Evolutionary conservation across 257 asterid genomes (phyloP).

Genomic region (Coffea canephora): DNA sequence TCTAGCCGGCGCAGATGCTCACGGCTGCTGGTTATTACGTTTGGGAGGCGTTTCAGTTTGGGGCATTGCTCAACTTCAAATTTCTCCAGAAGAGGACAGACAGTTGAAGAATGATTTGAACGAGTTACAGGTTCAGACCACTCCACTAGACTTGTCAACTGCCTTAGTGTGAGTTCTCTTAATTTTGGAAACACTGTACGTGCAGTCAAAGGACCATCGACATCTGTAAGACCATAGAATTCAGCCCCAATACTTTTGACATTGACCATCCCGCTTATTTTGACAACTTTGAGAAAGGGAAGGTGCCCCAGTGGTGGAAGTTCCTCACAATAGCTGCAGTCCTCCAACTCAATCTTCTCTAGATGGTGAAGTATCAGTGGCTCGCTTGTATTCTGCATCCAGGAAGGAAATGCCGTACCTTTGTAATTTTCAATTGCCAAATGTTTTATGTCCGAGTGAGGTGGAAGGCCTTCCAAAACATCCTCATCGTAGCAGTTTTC

Average conservation of each 20-base stretch:
- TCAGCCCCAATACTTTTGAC: not conserved
- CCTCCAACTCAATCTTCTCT: not conserved
- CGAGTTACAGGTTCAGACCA: slow-evolving; percentile 6
- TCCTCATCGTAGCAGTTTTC: not conserved
- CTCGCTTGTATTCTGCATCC: slow-evolving; percentile 7
- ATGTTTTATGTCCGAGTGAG: slow-evolving; percentile 20
- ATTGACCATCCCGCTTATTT: not conserved
- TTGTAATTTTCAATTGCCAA: not conserved
- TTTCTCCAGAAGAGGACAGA: not conserved
- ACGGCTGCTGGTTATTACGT: not conserved
- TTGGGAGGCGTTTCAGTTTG: not conserved
- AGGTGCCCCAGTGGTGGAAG: slow-evolving; percentile 27
- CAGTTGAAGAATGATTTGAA: not conserved
- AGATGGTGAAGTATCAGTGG: not conserved
- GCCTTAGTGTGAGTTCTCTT: not conserved
- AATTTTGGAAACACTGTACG: slow-evolving; percentile 11
- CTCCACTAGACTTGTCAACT: slow-evolving; percentile 19
- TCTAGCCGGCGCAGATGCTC: slow-evolving; percentile 2
- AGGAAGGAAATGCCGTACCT: slow-evolving; percentile 18
- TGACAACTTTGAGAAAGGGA: slow-evolving; percentile 11
- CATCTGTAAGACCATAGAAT: no score
- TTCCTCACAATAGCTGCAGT: slow-evolving; percentile 15
- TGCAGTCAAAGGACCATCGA: not conserved
- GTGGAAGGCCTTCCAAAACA: slow-evolving; percentile 28
- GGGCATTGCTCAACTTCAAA: slow-evolving; percentile 17